Conservation (phyloP, 2,329 filamentous ascomycete genomes). For the Thielaviopsis euricoi region DNA sequence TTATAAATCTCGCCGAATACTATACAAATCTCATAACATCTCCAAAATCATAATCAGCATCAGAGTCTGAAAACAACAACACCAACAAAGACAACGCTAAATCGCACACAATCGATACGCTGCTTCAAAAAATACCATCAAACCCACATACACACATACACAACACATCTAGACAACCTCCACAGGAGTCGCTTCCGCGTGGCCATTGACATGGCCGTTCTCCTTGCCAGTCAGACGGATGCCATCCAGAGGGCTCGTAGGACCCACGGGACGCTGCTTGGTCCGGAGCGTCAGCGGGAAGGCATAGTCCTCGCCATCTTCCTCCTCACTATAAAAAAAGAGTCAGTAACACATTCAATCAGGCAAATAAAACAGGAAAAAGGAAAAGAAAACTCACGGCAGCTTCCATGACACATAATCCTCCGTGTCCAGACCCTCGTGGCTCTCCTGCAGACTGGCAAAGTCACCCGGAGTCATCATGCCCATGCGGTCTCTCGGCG, state of each 20-base stretch:
- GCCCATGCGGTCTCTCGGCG: conserved; percentile 72
- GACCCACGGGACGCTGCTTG: conserved; percentile 26
- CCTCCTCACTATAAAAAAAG: conserved; percentile 53
- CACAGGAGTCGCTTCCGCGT: not conserved
- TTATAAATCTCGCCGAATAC: not conserved
- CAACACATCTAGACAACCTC: conserved; percentile 3
- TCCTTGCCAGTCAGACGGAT: conserved; percentile 8
- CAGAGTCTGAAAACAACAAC: not conserved
- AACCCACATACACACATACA: not conserved
- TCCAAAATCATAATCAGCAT: not conserved
- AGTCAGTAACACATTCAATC: conserved; percentile 9
- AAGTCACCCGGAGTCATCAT: conserved; percentile 99
- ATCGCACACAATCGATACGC: not conserved
- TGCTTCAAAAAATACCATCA: too few species aligned
- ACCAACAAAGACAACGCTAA: not conserved
- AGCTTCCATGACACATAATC: conserved; percentile 98
- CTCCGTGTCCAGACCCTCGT: conserved; percentile 84
- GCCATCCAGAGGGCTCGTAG: conserved; percentile 12
- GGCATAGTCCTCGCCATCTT: conserved; percentile 63
- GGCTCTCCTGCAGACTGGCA: conserved; percentile 85
- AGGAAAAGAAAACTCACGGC: conserved; percentile 50
- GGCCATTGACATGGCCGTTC: conserved; percentile 1
- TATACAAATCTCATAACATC: not conserved
- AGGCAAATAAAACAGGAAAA: not conserved
- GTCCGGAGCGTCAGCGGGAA: conserved; percentile 41